These are phyloP conservation scores for Aspergillus tubingensis DNA, from an alignment of 2,329 filamentous ascomycete species.

Conservation along the genomic window DNA sequence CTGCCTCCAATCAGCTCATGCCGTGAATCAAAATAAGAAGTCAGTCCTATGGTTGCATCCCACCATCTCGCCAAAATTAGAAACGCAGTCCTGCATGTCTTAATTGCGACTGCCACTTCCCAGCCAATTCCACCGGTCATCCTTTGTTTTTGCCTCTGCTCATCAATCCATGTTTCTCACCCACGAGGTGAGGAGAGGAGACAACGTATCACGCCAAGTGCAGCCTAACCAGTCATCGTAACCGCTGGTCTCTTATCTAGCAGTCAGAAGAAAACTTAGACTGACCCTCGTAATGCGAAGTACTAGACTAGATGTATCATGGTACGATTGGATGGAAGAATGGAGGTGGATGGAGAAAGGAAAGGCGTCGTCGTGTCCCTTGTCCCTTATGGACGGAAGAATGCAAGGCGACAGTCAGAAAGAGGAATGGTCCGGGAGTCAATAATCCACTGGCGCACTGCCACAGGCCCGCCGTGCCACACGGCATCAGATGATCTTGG, in stretches of 20 bases:
- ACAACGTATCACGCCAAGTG: neutral
- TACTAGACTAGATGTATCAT: neutral
- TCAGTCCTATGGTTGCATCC: neutral
- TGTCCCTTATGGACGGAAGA: neutral
- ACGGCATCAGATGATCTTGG: slow-evolving; percentile 4
- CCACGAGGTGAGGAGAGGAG: slow-evolving; percentile 4
- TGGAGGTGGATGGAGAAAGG: too few relatives aligned
- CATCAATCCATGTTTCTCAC: neutral
- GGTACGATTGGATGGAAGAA: too few relatives aligned
- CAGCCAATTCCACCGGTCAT: neutral
- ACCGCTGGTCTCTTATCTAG: neutral
- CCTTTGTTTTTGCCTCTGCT: neutral
- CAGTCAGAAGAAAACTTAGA: neutral
- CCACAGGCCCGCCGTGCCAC: slow-evolving; percentile 1
- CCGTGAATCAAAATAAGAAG: neutral
- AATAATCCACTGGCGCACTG: neutral
- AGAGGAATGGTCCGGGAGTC: neutral
- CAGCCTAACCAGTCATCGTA: neutral
- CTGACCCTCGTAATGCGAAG: neutral
- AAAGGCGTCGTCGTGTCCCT: neutral
- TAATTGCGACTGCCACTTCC: slow-evolving; percentile 7
- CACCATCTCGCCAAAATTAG: slow-evolving; percentile 21
- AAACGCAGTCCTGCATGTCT: slow-evolving; percentile 25
- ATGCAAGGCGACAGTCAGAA: neutral
- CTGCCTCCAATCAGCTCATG: neutral